Evolutionary conservation across 495 filamentous ascomycete genomes (phyloP).

Genomic region (Umbilicaria muhlenbergii): DNA sequence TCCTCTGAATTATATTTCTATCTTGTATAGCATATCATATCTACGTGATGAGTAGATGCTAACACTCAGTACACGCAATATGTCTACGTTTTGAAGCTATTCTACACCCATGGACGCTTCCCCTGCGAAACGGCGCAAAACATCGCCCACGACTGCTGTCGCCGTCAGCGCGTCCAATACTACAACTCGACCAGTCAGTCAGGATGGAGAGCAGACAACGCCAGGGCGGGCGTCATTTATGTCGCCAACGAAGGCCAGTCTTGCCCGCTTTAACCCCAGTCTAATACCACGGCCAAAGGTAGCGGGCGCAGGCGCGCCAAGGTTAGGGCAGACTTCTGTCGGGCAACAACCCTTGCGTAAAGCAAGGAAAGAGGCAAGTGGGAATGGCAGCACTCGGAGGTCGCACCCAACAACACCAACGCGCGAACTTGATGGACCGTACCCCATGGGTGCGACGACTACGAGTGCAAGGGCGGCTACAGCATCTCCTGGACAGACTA

Average conservation of each 20-base stretch:
- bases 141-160: slow-evolving; percentile 28
- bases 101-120: slow-evolving; percentile 29
- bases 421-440: not conserved
- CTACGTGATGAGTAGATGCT: no score
- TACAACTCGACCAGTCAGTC: slow-evolving; percentile 16
- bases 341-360: slow-evolving; percentile 13
- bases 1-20: not conserved
- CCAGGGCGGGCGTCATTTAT: slow-evolving; percentile 39
- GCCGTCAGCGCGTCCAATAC: slow-evolving; percentile 17
- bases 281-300: slow-evolving; percentile 23
- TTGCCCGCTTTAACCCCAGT: slow-evolving; percentile 47
- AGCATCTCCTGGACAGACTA: slow-evolving; percentile 3
- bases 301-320: slow-evolving; percentile 5
- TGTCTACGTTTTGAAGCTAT: no score
- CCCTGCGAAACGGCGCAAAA: slow-evolving; percentile 49
- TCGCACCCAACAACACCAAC: slow-evolving; percentile 23
- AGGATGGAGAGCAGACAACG: slow-evolving; percentile 13
- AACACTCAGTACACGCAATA: no score
- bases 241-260: slow-evolving; percentile 48
- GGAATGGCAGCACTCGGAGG: slow-evolving; percentile 23
- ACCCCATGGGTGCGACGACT: slow-evolving; percentile 1
- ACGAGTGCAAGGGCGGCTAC: slow-evolving; percentile 4
- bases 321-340: slow-evolving; percentile 8
- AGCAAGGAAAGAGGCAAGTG: slow-evolving; percentile 17
- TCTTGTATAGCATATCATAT: no score